Percentiles rank a stretch among this genome's conserved stretches.
phyloP scores from a whole-genome alignment of 345 rosid species.

The Populus simonii region DNA sequence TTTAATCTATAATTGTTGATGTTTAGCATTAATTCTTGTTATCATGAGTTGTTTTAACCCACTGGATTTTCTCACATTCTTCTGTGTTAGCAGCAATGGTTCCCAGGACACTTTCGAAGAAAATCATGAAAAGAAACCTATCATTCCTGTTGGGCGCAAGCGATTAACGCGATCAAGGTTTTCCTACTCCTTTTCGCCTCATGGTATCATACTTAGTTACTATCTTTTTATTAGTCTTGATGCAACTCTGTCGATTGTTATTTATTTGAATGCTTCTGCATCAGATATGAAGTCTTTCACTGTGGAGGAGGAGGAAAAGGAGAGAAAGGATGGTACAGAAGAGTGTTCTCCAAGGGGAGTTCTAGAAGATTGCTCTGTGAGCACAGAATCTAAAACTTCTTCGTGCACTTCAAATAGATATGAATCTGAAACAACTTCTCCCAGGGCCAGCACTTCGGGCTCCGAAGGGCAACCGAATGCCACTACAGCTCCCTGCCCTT shows the following conservation, averaged over 20 bases:
- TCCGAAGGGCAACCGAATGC: constrained; percentile 31
- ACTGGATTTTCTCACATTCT: background rate
- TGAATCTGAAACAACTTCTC: constrained; percentile 24
- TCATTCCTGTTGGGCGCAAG: constrained; percentile 24
- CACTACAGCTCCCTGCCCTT: constrained; percentile 12
- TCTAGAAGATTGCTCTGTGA: constrained; percentile 34
- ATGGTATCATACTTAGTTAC: constrained; percentile 29
- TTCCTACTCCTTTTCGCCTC: constrained; percentile 43
- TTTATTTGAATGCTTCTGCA: background rate
- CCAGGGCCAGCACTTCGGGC: constrained; percentile 57
- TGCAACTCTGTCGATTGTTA: background rate
- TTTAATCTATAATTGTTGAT: background rate
- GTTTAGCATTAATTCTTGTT: background rate
- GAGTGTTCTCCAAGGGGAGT: constrained; percentile 17
- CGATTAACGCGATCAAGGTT: constrained; percentile 39
- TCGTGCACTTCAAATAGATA: constrained; percentile 10
- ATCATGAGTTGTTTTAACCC: background rate
- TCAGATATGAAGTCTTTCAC: constrained; percentile 36
- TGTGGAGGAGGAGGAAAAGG: constrained; percentile 17
- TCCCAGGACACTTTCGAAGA: constrained; percentile 23
- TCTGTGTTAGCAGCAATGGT: constrained; percentile 26
- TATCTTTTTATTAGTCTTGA: background rate
- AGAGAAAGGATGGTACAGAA: background rate
- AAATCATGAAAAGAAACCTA: constrained; percentile 22
- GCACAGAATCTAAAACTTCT: constrained; percentile 39